Conservation (phyloP, 2,329 filamentous ascomycete genomes). For the Didymella arachidicola region DNA sequence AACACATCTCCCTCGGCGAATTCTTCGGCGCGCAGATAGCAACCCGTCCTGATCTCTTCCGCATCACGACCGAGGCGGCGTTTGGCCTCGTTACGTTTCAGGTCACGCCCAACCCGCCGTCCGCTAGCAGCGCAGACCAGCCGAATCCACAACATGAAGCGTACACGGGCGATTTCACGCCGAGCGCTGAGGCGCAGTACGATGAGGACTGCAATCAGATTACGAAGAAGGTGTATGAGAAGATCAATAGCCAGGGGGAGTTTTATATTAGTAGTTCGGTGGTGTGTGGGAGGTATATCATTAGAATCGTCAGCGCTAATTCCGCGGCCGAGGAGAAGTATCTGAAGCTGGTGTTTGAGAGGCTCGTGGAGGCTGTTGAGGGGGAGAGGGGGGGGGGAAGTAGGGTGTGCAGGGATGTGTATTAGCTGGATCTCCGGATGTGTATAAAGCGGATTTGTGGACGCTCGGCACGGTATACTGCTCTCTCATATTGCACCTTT, state of each 20-base stretch:
- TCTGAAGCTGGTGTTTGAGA: constrained; percentile 75
- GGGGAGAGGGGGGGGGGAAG: constrained; percentile 49
- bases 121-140: constrained; percentile 25
- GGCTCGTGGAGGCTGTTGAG: constrained; percentile 71
- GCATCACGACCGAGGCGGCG: constrained; percentile 73
- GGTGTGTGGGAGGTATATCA: constrained; percentile 76
- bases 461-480: too few relatives aligned
- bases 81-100: constrained; percentile 85
- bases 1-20: constrained; percentile 73
- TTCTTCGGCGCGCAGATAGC: constrained; percentile 69
- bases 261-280: constrained; percentile 84
- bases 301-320: constrained; percentile 81
- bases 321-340: constrained; percentile 74
- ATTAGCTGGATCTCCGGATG: too few relatives aligned
- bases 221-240: constrained; percentile 78
- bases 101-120: constrained; percentile 49
- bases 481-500: too few relatives aligned
- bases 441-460: too few relatives aligned
- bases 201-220: constrained; percentile 68
- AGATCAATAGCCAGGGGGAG: constrained; percentile 75
- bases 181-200: constrained; percentile 49
- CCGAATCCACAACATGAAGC: constrained; percentile 43
- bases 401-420: too few relatives aligned
- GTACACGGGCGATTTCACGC: constrained; percentile 44
- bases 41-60: constrained; percentile 72